Evolutionary conservation across 75 land plant species (phyloP).

Genomic region (Isoetes taiwanensis): DNA sequence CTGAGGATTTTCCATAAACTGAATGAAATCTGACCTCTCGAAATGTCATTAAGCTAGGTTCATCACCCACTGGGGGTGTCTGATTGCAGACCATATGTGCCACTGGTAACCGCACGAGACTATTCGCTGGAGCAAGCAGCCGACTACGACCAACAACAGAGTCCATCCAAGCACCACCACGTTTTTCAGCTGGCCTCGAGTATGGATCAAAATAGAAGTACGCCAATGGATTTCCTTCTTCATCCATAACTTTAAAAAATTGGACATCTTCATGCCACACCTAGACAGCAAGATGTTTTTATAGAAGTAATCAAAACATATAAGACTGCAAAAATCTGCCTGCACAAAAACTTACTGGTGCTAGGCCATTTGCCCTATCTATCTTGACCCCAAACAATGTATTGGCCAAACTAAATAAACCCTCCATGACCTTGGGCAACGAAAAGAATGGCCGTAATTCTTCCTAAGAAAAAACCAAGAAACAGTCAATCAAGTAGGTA

Average conservation of each 20-base stretch:
- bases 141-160: conserved; percentile 71
- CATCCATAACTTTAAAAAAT: conserved; percentile 67
- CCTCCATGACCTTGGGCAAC: conserved; percentile 76
- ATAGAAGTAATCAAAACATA: neutral
- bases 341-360: conserved; percentile 40
- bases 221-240: conserved; percentile 45
- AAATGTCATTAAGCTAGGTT: conserved; percentile 95
- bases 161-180: conserved; percentile 98
- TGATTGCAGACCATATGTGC: conserved; percentile 98
- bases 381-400: conserved; percentile 52
- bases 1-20: too few relatives aligned
- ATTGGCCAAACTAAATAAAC: conserved; percentile 69
- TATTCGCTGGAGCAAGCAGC: conserved; percentile 48
- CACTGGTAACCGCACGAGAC: conserved; percentile 49
- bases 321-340: neutral
- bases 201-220: conserved; percentile 92
- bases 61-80: conserved; percentile 73
- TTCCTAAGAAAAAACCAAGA: conserved; percentile 40
- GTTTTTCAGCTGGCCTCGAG: conserved; percentile 84
- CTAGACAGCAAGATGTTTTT: conserved; percentile 12
- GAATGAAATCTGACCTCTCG: too few relatives aligned
- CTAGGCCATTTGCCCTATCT: conserved; percentile 75
- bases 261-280: conserved; percentile 77
- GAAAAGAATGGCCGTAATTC: conserved; percentile 84
- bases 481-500: neutral